Percentiles rank a stretch among this genome's conserved stretches.
These are phyloP conservation scores for Pichia sp. DNA, from an alignment of 1,139 yeast species.

Conservation along the genomic window DNA sequence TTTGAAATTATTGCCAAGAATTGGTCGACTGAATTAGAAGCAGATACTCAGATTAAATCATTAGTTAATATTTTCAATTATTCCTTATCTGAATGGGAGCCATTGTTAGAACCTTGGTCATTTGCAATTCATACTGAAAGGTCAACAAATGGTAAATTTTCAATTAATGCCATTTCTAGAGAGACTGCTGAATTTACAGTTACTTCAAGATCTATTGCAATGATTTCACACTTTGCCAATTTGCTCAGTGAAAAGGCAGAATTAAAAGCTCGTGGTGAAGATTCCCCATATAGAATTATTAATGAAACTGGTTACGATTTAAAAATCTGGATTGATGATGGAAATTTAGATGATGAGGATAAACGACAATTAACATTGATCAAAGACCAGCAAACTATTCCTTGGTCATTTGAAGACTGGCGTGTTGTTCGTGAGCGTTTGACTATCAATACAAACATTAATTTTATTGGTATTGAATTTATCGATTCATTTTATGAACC, in stretches of 20 bases:
- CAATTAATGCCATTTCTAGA: slow-evolving; percentile 62
- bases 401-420: slow-evolving; percentile 98
- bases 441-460: slow-evolving; percentile 56
- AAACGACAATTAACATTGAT: slow-evolving; percentile 33
- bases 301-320: slow-evolving; percentile 84
- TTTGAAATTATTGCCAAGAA: slow-evolving; percentile 68
- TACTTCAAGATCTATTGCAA: slow-evolving; percentile 74
- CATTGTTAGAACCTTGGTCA: slow-evolving; percentile 84
- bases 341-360: slow-evolving; percentile 9
- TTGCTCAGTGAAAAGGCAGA: slow-evolving; percentile 45
- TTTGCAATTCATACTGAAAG: slow-evolving; percentile 65
- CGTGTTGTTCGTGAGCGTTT: slow-evolving; percentile 73
- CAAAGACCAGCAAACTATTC: slow-evolving; percentile 45
- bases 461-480: slow-evolving; percentile 56
- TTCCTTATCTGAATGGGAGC: slow-evolving; percentile 94
- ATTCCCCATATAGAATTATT: slow-evolving; percentile 71
- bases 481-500: slow-evolving; percentile 49
- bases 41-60: slow-evolving; percentile 63
- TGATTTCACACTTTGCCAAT: slow-evolving; percentile 62
- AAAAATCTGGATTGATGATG: slow-evolving; percentile 65
- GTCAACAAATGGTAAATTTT: slow-evolving; percentile 39
- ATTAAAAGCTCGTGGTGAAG: slow-evolving; percentile 65
- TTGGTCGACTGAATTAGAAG: slow-evolving; percentile 85
- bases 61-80: slow-evolving; percentile 81
- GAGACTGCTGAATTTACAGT: slow-evolving; percentile 74